Evolutionary conservation across 306 rosid genomes (phyloP).

Genomic region (Coriaria nepalensis): DNA sequence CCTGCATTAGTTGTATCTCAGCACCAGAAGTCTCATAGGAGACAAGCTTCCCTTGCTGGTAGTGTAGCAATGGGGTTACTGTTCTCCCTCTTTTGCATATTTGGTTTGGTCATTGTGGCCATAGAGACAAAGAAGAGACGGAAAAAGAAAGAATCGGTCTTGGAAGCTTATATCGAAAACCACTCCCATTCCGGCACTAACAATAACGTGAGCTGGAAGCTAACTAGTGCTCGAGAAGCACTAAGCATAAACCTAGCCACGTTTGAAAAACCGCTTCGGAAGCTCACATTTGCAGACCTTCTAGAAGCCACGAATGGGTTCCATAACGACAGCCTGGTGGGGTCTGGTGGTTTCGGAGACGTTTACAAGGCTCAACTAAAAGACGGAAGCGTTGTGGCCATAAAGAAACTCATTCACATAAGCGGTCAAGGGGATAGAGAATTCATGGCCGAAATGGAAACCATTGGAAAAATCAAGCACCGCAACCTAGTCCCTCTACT

Average conservation of each 20-base stretch:
- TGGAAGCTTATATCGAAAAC: conserved; percentile 48
- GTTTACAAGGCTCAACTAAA: conserved; percentile 86
- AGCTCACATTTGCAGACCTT: conserved; percentile 86
- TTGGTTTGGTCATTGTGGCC: conserved; percentile 60
- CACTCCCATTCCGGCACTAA: conserved; percentile 47
- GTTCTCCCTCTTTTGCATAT: conserved; percentile 64
- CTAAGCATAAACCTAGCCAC: conserved; percentile 81
- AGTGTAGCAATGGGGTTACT: conserved; percentile 90
- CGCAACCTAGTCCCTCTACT: conserved; percentile 85
- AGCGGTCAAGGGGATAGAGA: conserved; percentile 98
- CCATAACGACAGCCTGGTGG: conserved; percentile 70
- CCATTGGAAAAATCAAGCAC: conserved; percentile 94
- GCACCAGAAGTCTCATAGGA: conserved; percentile 45
- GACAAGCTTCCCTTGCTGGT: conserved; percentile 61
- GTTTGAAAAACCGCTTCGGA: conserved; percentile 72
- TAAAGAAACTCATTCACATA: conserved; percentile 75
- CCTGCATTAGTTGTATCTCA: conserved; percentile 10
- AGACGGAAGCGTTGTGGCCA: conserved; percentile 82
- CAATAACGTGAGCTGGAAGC: conserved; percentile 48
- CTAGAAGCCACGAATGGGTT: conserved; percentile 84
- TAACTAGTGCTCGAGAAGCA: conserved; percentile 66
- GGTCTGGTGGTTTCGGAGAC: conserved; percentile 84
- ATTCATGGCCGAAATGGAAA: conserved; percentile 98
- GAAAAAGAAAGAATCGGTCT: conserved; percentile 57
- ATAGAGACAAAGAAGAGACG: conserved; percentile 64